A percentile compares a stretch with the other conserved stretches of the same genome.
These are phyloP conservation scores for Volvox africanus DNA, from an alignment of 139 green algal species.

Conservation along the genomic window DNA sequence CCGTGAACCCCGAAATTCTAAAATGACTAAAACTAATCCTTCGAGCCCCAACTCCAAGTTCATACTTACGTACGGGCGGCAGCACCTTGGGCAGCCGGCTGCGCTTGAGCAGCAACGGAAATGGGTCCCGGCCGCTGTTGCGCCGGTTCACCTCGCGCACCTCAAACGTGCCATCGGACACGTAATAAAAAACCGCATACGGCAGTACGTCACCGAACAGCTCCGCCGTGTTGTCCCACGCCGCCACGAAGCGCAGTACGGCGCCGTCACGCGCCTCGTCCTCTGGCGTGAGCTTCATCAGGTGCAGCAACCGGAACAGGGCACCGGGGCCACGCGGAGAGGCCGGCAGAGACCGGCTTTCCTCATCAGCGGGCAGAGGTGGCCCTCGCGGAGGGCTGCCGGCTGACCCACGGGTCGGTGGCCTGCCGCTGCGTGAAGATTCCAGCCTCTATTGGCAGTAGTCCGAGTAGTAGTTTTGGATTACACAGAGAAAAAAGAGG, in stretches of 20 bases:
- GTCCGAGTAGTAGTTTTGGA: background rate
- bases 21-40: background rate
- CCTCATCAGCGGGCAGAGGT: slow-evolving; percentile 4
- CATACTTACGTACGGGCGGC: slow-evolving; percentile 55
- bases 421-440: background rate
- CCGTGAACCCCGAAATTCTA: background rate
- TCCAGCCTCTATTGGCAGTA: background rate
- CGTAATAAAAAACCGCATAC: slow-evolving; percentile 87
- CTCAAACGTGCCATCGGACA: slow-evolving; percentile 87
- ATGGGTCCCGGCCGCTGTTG: slow-evolving; percentile 65
- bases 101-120: slow-evolving; percentile 56
- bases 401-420: background rate
- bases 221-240: slow-evolving; percentile 83
- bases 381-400: background rate
- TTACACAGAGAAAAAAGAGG: too few relatives aligned
- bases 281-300: background rate
- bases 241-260: slow-evolving; percentile 83
- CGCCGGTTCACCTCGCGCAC: slow-evolving; percentile 56
- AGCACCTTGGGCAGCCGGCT: slow-evolving; percentile 60
- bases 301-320: slow-evolving; percentile 54
- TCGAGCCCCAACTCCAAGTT: too few relatives aligned
- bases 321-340: slow-evolving; percentile 9
- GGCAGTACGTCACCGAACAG: slow-evolving; percentile 78
- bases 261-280: slow-evolving; percentile 16
- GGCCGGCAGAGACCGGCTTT: background rate